A percentile compares a stretch with the other conserved stretches of the same genome.
These are phyloP conservation scores for Beta lomatogona DNA, from an alignment of 179 eudicot species.

Conservation along the genomic window DNA sequence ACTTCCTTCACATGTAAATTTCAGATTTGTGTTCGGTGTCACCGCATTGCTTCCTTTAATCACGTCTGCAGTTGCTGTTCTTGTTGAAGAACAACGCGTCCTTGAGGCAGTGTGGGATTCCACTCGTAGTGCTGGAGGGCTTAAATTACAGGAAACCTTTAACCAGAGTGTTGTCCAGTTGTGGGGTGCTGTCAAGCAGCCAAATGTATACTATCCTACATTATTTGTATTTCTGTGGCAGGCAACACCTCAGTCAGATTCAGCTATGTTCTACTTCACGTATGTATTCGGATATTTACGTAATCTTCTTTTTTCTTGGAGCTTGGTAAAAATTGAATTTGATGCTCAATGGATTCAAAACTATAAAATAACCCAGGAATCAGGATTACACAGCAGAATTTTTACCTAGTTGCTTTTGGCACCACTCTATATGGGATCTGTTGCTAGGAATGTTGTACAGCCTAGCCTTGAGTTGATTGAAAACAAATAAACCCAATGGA, in stretches of 20 bases:
- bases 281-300: constrained; percentile 36
- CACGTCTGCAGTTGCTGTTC: constrained; percentile 93
- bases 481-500: neutral
- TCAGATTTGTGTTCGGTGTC: constrained; percentile 95
- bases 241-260: constrained; percentile 97
- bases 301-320: neutral
- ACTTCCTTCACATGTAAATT: constrained; percentile 24
- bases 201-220: constrained; percentile 89
- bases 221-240: constrained; percentile 96
- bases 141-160: constrained; percentile 57
- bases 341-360: neutral
- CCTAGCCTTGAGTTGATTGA: neutral
- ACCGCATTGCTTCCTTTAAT: constrained; percentile 92
- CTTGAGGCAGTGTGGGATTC: constrained; percentile 43
- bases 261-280: constrained; percentile 99
- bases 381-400: neutral
- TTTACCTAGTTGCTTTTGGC: neutral
- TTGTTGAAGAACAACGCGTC: constrained; percentile 80
- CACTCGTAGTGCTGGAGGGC: constrained; percentile 32
- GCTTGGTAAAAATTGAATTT: neutral
- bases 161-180: constrained; percentile 59
- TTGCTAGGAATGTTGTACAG: neutral
- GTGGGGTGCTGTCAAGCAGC: constrained; percentile 83
- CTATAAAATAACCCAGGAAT: neutral
- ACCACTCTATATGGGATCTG: neutral